Evolutionary conservation across 352 stramenopile species (phyloP).

Genomic region (Phytopythium sindhum): DNA sequence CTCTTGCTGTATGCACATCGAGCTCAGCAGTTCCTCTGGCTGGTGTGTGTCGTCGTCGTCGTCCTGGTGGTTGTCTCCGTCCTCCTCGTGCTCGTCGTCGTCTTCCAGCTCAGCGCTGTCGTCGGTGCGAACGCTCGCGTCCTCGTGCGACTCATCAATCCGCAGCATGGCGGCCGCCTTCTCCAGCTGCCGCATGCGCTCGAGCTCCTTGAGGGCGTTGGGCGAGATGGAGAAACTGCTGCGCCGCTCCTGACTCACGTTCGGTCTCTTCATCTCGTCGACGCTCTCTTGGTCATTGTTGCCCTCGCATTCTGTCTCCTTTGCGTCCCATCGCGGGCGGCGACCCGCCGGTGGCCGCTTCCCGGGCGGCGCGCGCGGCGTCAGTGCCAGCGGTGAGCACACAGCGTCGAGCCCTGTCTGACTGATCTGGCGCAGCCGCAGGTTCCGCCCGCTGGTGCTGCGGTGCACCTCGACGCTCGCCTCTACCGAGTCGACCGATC

Average conservation of each 20-base stretch:
- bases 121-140: background rate
- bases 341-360: constrained; percentile 23
- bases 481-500: constrained; percentile 5
- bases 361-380: constrained; percentile 37
- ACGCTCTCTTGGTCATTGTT: background rate
- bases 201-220: constrained; percentile 43
- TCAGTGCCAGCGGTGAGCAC: constrained; percentile 35
- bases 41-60: background rate
- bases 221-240: constrained; percentile 65
- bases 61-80: constrained; percentile 6
- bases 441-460: constrained; percentile 46
- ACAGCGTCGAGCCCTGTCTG: constrained; percentile 26
- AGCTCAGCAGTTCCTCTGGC: background rate
- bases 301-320: background rate
- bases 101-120: constrained; percentile 15
- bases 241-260: constrained; percentile 34
- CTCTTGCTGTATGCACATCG: background rate
- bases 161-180: constrained; percentile 13
- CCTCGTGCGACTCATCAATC: constrained; percentile 22
- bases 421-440: constrained; percentile 41
- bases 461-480: constrained; percentile 41
- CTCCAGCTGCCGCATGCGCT: constrained; percentile 22
- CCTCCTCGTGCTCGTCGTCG: constrained; percentile 14
- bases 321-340: constrained; percentile 12
- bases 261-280: constrained; percentile 3